A percentile compares a stretch with the other conserved stretches of the same genome.
Evolutionary conservation across 257 asterid species (phyloP).

Genomic region (Fraxinus pennsylvanica): DNA sequence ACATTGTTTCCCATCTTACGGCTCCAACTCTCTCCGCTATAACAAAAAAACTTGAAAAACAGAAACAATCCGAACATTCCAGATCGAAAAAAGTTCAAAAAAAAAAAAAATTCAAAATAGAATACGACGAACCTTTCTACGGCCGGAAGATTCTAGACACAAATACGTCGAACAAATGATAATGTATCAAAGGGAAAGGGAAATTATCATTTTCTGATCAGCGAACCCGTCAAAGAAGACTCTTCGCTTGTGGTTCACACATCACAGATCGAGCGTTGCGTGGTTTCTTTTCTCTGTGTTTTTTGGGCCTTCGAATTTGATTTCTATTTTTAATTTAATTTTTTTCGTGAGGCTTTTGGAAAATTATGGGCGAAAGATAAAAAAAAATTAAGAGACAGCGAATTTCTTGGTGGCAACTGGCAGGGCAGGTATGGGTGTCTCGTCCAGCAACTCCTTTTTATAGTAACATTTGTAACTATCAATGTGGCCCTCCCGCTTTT

Average conservation of each 20-base stretch:
- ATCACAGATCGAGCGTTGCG: slow-evolving; percentile 33
- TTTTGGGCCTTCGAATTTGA: background rate
- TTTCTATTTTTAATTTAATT: slow-evolving; percentile 1
- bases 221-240: slow-evolving; percentile 43
- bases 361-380: slow-evolving; percentile 30
- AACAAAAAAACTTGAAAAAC: no score
- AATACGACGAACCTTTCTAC: slow-evolving; percentile 28
- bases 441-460: slow-evolving; percentile 43
- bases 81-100: slow-evolving; percentile 33
- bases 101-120: background rate
- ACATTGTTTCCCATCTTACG: no score
- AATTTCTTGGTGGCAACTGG: slow-evolving; percentile 42
- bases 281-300: background rate
- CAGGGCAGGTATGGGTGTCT: slow-evolving; percentile 42
- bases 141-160: slow-evolving; percentile 2
- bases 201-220: slow-evolving; percentile 37
- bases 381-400: slow-evolving; percentile 36
- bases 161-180: background rate
- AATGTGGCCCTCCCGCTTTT: background rate
- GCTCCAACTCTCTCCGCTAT: no score
- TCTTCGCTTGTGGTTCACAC: background rate
- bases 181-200: slow-evolving; percentile 27
- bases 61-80: slow-evolving; percentile 12
- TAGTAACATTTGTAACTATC: slow-evolving; percentile 17
- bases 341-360: slow-evolving; percentile 28